Percentiles rank a stretch among this genome's conserved stretches.
Conservation (phyloP, 2,329 filamentous ascomycete genomes). For the Fusarium decemcellulare region DNA sequence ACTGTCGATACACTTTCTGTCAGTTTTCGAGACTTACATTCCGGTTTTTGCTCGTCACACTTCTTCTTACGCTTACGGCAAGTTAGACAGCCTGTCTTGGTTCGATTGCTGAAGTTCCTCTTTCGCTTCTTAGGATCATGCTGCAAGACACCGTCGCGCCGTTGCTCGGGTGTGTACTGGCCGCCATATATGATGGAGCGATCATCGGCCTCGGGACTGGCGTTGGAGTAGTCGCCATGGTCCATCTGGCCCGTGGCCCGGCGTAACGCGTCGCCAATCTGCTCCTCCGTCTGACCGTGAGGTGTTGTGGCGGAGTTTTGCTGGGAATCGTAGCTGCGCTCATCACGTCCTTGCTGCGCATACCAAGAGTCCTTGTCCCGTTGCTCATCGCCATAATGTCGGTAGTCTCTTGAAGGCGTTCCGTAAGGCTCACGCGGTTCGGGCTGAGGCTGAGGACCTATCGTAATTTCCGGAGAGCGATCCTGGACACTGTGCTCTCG, state of each 20-base stretch:
- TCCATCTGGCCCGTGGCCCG: slow-evolving; percentile 62
- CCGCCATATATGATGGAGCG: slow-evolving; percentile 57
- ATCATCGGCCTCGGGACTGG: slow-evolving; percentile 70
- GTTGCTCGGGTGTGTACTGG: slow-evolving; percentile 63
- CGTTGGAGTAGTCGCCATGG: slow-evolving; percentile 64
- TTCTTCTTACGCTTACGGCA: slow-evolving; percentile 97
- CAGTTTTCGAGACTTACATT: slow-evolving; percentile 74
- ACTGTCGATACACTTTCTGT: neutral
- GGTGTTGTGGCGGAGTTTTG: slow-evolving; percentile 61
- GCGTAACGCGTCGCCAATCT: slow-evolving; percentile 60
- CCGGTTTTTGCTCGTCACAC: slow-evolving; percentile 93
- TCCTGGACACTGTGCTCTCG: slow-evolving; percentile 54
- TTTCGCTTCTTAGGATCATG: slow-evolving; percentile 79
- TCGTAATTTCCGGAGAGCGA: slow-evolving; percentile 52
- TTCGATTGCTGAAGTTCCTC: slow-evolving; percentile 92
- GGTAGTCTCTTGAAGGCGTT: slow-evolving; percentile 61
- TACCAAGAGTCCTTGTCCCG: slow-evolving; percentile 67
- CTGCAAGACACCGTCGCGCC: slow-evolving; percentile 65
- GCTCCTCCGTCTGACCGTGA: slow-evolving; percentile 65
- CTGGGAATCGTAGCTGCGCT: slow-evolving; percentile 63
- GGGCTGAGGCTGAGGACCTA: slow-evolving; percentile 46
- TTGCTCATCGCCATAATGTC: slow-evolving; percentile 60
- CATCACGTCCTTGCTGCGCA: slow-evolving; percentile 61
- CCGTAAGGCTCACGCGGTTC: slow-evolving; percentile 60
- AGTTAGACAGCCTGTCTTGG: slow-evolving; percentile 95